These are phyloP conservation scores for Chaetomiaceae sp. DNA, from an alignment of 2,329 filamentous ascomycete genomes.

Conservation along the genomic window DNA sequence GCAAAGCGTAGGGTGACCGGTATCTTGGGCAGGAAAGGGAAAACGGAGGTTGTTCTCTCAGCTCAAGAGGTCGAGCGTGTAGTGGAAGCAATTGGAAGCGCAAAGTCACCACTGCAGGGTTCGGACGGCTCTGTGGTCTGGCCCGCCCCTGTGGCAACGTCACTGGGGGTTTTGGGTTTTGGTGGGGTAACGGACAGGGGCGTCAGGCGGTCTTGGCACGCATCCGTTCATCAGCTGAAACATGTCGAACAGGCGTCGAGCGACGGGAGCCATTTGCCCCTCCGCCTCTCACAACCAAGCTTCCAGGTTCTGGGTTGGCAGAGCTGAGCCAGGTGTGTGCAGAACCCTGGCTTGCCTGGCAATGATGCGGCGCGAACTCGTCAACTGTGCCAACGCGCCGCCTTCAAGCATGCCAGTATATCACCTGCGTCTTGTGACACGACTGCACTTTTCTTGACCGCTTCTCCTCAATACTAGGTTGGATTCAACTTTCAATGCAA, in stretches of 20 bases:
- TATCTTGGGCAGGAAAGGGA: too few relatives aligned
- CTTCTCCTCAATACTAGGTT: too few relatives aligned
- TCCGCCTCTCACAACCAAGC: too few relatives aligned
- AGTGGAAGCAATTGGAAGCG: slow-evolving; percentile 27
- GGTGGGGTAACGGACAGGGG: slow-evolving; percentile 15
- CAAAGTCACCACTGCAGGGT: slow-evolving; percentile 19
- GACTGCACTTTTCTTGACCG: not conserved
- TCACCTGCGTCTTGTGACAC: not conserved
- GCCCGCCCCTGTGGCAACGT: slow-evolving; percentile 18
- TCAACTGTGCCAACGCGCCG: slow-evolving; percentile 9
- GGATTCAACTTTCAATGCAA: too few relatives aligned
- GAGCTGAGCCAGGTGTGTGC: slow-evolving; percentile 9
- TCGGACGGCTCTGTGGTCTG: slow-evolving; percentile 8
- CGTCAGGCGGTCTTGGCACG: slow-evolving; percentile 1
- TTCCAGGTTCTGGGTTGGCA: not conserved
- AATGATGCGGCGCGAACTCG: too few relatives aligned
- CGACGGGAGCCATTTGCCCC: too few relatives aligned
- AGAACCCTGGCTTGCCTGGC: slow-evolving; percentile 15
- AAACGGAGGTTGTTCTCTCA: not conserved
- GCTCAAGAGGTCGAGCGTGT: not conserved
- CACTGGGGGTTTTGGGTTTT: slow-evolving; percentile 20
- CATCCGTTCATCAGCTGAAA: slow-evolving; percentile 7
- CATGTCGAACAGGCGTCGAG: too few relatives aligned
- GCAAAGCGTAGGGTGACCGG: too few relatives aligned
- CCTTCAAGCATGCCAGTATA: slow-evolving; percentile 10